Evolutionary conservation across 352 stramenopile genomes (phyloP), one percentile per base, ranked within the genome.

Genomic region (Phytophthora litchii): DNA sequence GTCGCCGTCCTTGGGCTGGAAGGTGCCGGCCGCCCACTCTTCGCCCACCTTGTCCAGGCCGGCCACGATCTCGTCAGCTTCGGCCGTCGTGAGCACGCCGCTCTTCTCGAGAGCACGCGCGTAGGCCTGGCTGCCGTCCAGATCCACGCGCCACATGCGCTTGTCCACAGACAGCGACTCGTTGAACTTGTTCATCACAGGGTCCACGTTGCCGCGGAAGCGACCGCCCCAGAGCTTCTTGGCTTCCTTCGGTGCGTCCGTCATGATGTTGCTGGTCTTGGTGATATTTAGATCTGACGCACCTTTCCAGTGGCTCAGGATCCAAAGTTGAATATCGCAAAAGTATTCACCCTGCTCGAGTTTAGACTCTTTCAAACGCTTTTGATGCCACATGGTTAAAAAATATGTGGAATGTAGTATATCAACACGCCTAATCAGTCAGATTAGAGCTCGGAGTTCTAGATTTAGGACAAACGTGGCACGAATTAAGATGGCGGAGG

Each of bases 111-210:
- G 68, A 17, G 88, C 91, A 53, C 87, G 95, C 17, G 97, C 96
- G 71, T 99, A 99, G 9, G 96, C 95, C 67, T 98, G 90, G 55
- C 83, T 98, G 54, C 97, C 97, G 51, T 91, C 76, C 64, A 99
- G 82, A 73, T 99, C 97, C 58, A 98, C 94, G 14, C 71, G 70
- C 95, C 95, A 98, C 94, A 99, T 98, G 77, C 94, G 89, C 77
- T 98, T 92, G 83, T 99, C 97, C 54, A 99, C 98, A 11, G 70
- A 80, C 34, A 99, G 88, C 60, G 89, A 98, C 73, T 99, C 97
- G 81, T 99, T 99, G 74, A 99, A 99, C 80, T 99, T 99, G 78
- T 97, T 91, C 92, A 98, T 98, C 36, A 97, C 75, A 5, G 93
- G 93, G 67, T 99, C 96, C 76, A 98, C 95, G 64, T 98, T 95